Conservation (phyloP, 192 early-diverging fungal genomes). For the Gigaspora rosea region DNA sequence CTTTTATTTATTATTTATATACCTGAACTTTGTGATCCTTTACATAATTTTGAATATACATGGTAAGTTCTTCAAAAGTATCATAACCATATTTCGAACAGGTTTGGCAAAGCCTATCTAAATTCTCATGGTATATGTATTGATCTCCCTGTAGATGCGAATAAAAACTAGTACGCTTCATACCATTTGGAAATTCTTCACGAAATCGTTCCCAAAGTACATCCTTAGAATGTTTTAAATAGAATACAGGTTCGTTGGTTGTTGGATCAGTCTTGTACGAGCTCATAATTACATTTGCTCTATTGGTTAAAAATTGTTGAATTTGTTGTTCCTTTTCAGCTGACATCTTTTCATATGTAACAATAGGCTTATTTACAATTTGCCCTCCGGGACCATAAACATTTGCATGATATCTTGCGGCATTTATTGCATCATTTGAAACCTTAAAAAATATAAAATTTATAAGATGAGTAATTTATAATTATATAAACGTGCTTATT, state of each 20-base stretch:
- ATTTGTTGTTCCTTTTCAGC: too few relatives aligned
- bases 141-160: not conserved
- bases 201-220: not conserved
- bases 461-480: too few relatives aligned
- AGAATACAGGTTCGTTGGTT: not conserved
- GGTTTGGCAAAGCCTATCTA: not conserved
- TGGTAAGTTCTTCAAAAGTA: not conserved
- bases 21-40: not conserved
- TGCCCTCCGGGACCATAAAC: too few relatives aligned
- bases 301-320: too few relatives aligned
- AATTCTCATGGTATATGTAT: not conserved
- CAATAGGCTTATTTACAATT: too few relatives aligned
- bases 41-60: not conserved
- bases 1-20: not conserved
- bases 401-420: too few relatives aligned
- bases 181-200: not conserved
- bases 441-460: too few relatives aligned
- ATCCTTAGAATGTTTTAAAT: not conserved
- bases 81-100: not conserved
- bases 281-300: too few relatives aligned
- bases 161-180: not conserved
- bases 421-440: too few relatives aligned
- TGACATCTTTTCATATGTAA: too few relatives aligned
- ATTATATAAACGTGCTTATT: too few relatives aligned
- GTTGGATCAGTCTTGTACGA: too few relatives aligned